phyloP scores from a whole-genome alignment of 192 early-diverging fungal genomes.

The Allomyces macrogynus region DNA sequence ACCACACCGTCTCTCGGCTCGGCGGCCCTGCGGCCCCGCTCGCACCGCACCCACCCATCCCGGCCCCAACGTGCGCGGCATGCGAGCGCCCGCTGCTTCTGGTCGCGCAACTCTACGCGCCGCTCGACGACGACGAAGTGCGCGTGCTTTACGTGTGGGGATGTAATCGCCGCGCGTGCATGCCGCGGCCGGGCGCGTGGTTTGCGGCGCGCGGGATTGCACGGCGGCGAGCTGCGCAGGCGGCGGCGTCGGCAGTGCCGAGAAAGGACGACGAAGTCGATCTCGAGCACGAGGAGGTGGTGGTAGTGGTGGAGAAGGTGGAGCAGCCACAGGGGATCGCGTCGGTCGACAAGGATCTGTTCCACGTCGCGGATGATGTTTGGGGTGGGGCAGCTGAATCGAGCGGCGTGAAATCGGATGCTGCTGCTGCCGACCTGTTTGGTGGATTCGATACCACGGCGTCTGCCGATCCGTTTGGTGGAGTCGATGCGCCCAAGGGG shows the following conservation, averaged over 20 bases:
- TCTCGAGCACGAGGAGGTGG: too few relatives aligned
- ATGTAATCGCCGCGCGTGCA: conserved; percentile 56
- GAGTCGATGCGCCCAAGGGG: background rate
- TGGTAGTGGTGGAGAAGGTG: background rate
- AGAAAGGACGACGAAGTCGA: too few relatives aligned
- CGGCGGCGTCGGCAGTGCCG: background rate
- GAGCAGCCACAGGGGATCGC: background rate
- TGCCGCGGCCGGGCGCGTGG: conserved; percentile 11
- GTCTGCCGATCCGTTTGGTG: background rate
- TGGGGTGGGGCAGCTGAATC: background rate
- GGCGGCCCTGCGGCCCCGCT: conserved; percentile 6
- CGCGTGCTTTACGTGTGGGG: conserved; percentile 60
- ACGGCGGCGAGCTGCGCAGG: background rate
- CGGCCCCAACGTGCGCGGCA: conserved; percentile 18
- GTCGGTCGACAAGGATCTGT: background rate
- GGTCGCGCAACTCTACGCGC: conserved; percentile 52
- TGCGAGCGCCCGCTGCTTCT: conserved; percentile 43
- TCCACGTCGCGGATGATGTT: background rate
- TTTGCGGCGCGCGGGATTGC: background rate
- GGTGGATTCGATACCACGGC: background rate
- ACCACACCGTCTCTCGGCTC: background rate
- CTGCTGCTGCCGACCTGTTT: background rate
- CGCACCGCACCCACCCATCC: conserved; percentile 6
- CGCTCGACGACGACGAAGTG: conserved; percentile 44
- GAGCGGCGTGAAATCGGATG: background rate